phyloP scores from a whole-genome alignment of 768 basidiomycete species.

The Leccinum longicurvipes region DNA sequence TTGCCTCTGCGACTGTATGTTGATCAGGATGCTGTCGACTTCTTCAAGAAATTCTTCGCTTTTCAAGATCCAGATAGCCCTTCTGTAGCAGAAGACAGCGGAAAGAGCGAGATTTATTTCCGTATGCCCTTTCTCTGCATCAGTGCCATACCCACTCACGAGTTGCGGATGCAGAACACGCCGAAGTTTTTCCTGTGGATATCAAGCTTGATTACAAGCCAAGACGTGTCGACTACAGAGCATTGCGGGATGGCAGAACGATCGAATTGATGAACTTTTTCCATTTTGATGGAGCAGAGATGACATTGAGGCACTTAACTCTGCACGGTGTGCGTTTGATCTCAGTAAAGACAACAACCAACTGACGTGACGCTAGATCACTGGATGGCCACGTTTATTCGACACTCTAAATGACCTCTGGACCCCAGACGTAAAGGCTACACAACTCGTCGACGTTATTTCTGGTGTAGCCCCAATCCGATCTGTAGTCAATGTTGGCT shows the following conservation, averaged over 20 bases:
- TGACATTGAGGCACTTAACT: slow-evolving; percentile 93
- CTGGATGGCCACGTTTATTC: slow-evolving; percentile 88
- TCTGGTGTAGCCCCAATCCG: slow-evolving; percentile 96
- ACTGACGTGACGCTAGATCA: slow-evolving; percentile 56
- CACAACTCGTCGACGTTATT: slow-evolving; percentile 94
- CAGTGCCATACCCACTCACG: slow-evolving; percentile 5
- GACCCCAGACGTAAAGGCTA: slow-evolving; percentile 99
- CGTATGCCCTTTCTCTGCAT: slow-evolving; percentile 44
- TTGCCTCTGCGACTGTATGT: slow-evolving; percentile 89
- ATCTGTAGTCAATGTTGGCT: slow-evolving; percentile 95
- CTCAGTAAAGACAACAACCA: neutral
- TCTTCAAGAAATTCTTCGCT: slow-evolving; percentile 93
- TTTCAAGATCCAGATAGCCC: slow-evolving; percentile 64
- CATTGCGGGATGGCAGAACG: slow-evolving; percentile 83
- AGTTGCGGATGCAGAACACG: slow-evolving; percentile 58
- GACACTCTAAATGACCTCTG: slow-evolving; percentile 95
- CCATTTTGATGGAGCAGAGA: slow-evolving; percentile 98
- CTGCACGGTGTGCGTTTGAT: slow-evolving; percentile 73
- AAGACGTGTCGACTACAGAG: slow-evolving; percentile 91
- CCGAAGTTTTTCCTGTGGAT: slow-evolving; percentile 93
- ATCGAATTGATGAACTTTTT: slow-evolving; percentile 99
- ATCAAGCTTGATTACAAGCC: slow-evolving; percentile 98
- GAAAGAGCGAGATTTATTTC: slow-evolving; percentile 55
- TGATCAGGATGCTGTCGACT: slow-evolving; percentile 98
- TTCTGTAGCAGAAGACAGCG: slow-evolving; percentile 30